These are phyloP conservation scores for Eucalyptus fibrosa DNA, from an alignment of 345 rosid species.

Conservation along the genomic window DNA sequence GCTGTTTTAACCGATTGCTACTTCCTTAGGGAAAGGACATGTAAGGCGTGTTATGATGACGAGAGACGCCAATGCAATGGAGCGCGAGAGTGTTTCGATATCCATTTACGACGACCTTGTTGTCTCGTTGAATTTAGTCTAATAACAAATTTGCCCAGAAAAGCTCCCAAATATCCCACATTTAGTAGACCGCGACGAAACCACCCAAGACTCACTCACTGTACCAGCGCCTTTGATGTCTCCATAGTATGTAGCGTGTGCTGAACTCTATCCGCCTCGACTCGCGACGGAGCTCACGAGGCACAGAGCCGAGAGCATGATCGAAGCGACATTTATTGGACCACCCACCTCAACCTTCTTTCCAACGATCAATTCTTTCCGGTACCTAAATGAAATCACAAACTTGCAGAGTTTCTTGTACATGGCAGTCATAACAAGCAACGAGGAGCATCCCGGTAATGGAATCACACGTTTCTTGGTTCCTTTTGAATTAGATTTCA, in stretches of 20 bases:
- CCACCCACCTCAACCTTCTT: neutral
- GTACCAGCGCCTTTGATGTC: neutral
- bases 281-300: neutral
- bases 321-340: neutral
- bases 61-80: no score
- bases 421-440: neutral
- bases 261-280: neutral
- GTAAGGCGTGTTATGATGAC: no score
- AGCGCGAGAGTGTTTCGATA: no score
- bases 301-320: neutral
- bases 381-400: neutral
- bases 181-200: neutral
- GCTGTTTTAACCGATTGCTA: no score
- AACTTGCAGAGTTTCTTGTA: neutral
- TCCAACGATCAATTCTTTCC: neutral
- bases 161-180: neutral
- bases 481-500: neutral
- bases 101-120: neutral
- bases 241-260: neutral
- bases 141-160: neutral
- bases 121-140: neutral
- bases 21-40: no score
- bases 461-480: neutral
- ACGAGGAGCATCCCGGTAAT: neutral
- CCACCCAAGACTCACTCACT: neutral